These are phyloP conservation scores for Cyberlindnera mycetangii DNA, from an alignment of 805 yeast genomes.

Conservation along the genomic window DNA sequence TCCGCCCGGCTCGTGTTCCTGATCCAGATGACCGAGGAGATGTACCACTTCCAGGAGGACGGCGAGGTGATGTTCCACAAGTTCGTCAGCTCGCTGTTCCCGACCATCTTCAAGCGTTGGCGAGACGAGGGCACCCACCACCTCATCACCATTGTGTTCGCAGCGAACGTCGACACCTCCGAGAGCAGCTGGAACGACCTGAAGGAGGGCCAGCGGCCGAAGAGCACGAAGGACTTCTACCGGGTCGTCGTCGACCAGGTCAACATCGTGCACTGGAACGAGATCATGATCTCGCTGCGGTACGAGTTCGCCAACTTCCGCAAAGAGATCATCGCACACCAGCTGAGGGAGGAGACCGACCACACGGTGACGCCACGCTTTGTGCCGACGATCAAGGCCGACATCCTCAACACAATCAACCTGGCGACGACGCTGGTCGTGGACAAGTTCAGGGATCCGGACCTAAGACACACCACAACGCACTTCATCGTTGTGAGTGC, in stretches of 20 bases:
- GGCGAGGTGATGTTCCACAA: constrained; percentile 94
- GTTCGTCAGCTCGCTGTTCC: constrained; percentile 87
- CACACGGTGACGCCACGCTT: constrained; percentile 42
- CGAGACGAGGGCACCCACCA: constrained; percentile 85
- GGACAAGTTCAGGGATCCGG: constrained; percentile 79
- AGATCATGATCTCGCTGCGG: constrained; percentile 84
- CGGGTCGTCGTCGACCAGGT: constrained; percentile 95
- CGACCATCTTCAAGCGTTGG: constrained; percentile 87
- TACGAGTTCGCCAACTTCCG: constrained; percentile 82
- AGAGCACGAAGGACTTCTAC: constrained; percentile 72
- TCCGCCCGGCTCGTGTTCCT: constrained; percentile 80
- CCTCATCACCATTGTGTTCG: constrained; percentile 86
- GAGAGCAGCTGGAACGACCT: constrained; percentile 52
- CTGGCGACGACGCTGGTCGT: constrained; percentile 75
- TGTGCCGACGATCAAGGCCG: constrained; percentile 87
- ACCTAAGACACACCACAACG: constrained; percentile 84
- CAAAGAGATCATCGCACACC: constrained; percentile 59
- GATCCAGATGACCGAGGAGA: constrained; percentile 87
- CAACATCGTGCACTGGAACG: constrained; percentile 83
- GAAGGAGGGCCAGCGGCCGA: constrained; percentile 68
- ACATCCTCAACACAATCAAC: constrained; percentile 81
- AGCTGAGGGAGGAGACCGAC: constrained; percentile 29
- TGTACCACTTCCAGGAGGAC: constrained; percentile 97
- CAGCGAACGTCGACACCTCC: constrained; percentile 61
- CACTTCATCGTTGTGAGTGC: constrained; percentile 87